Evolutionary conservation across 2,329 filamentous ascomycete genomes (phyloP), one percentile per base, ranked within the genome.

Genomic region (Xenosphaeropsis pyriputrescens): DNA sequence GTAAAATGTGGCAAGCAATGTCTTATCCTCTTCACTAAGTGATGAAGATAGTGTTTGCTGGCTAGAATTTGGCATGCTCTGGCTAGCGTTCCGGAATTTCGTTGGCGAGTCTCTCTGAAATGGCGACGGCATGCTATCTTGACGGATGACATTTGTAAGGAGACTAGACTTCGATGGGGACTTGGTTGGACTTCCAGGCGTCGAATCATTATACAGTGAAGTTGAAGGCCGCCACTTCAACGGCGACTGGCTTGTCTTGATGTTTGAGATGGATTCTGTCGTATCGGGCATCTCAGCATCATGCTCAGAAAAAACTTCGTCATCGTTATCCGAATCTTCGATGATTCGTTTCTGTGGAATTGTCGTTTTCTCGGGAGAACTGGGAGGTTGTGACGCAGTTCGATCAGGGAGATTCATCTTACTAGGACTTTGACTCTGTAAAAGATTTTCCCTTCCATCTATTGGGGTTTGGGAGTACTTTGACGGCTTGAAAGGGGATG

Each of bases 271-370:
- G 8, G 4, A 9, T 26, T 26, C 22, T 11, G 22, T 9, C 12
- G 4, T 26, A 3, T 26, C 22, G 8, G 22, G 22, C 8, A 26
- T 26, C 5, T 26, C 22, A 26, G 12, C 3, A 26, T 26, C 22
- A 6, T 6, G 22, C 22, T 26, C 22, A 26, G 22, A 26, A 11
- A 26, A n/a, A 26, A 32, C 40, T 4, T 41, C 32, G 5, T 50
- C 48, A 9, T 56, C 53, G 19, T 52, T 52, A 19, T 56, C 53
- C 7, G 53, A 55, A 42, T 56, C 52, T 36, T 47, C 39, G 30
- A 56, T 48, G 13, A 46, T 41, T 11, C 38, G 39, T 6, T 44
- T 35, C 18, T 37, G 22, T 14, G 30, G 37, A 5, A 19, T 5
- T 9, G 22, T 26, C 12, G 4, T 26, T 9, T 26, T 26, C 7